Conservation (phyloP, 495 filamentous ascomycete genomes). For the Aspergillus panamensis region DNA sequence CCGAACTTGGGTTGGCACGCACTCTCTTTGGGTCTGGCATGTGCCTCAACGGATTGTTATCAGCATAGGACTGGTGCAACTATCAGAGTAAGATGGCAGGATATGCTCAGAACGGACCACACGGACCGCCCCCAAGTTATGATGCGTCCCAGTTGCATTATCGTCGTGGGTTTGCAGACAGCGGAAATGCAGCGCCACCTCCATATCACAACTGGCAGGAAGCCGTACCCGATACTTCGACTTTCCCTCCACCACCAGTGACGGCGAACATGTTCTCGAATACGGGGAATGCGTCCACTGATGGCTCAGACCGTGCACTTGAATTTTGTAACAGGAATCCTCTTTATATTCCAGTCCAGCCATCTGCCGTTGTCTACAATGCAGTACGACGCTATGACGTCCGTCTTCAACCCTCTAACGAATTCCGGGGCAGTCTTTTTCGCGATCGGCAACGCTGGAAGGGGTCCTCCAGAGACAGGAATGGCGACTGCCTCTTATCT, state of each 20-base stretch:
- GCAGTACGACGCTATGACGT: conserved; percentile 43
- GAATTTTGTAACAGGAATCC: conserved; percentile 65
- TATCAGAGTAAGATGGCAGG: background rate
- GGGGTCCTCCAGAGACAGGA: conserved; percentile 38
- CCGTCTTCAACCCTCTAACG: conserved; percentile 41
- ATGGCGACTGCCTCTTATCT: conserved; percentile 49
- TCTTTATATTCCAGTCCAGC: conserved; percentile 53
- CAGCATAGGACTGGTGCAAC: background rate
- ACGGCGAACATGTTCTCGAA: conserved; percentile 64
- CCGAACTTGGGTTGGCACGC: too few relatives aligned
- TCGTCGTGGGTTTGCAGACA: background rate
- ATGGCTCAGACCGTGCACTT: conserved; percentile 68
- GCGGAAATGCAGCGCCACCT: conserved; percentile 40
- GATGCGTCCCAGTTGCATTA: conserved; percentile 19
- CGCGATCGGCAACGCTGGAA: conserved; percentile 40
- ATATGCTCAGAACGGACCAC: background rate
- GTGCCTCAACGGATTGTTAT: background rate
- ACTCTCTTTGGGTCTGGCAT: background rate
- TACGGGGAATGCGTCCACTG: conserved; percentile 67
- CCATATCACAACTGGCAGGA: conserved; percentile 77
- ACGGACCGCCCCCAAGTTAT: conserved; percentile 37
- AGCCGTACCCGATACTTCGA: conserved; percentile 71
- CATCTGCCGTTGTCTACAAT: conserved; percentile 37
- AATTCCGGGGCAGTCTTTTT: conserved; percentile 45
- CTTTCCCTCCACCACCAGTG: conserved; percentile 77